Evolutionary conservation across 164 flowering plant genomes (phyloP).

Genomic region (Berberis thunbergii): DNA sequence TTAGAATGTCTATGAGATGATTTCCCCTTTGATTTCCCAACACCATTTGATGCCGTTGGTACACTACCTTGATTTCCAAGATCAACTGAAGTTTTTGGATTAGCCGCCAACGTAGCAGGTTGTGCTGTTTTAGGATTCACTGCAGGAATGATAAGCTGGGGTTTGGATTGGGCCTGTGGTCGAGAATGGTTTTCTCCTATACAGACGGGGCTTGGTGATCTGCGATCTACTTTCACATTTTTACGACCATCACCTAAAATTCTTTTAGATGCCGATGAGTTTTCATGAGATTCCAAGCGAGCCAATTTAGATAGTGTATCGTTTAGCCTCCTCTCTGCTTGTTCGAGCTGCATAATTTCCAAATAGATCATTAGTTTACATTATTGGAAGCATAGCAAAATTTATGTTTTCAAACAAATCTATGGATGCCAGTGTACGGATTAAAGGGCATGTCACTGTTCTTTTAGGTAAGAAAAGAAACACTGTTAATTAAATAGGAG

Average conservation of each 20-base stretch:
- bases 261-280: slow-evolving; percentile 17
- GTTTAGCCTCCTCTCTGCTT: slow-evolving; percentile 54
- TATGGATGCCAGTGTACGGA: neutral
- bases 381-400: too few relatives aligned
- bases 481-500: too few relatives aligned
- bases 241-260: slow-evolving; percentile 15
- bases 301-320: slow-evolving; percentile 54
- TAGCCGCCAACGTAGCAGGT: slow-evolving; percentile 18
- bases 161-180: slow-evolving; percentile 26
- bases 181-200: slow-evolving; percentile 19
- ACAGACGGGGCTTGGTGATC: slow-evolving; percentile 23
- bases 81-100: slow-evolving; percentile 20
- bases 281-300: slow-evolving; percentile 36
- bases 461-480: too few relatives aligned
- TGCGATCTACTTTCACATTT: slow-evolving; percentile 25
- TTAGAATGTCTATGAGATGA: slow-evolving; percentile 18
- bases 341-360: slow-evolving; percentile 49
- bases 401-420: neutral
- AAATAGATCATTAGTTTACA: slow-evolving; percentile 2
- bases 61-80: slow-evolving; percentile 22
- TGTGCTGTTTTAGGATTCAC: slow-evolving; percentile 33
- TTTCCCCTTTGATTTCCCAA: slow-evolving; percentile 25
- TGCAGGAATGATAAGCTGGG: slow-evolving; percentile 60
- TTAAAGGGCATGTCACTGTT: too few relatives aligned
- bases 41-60: slow-evolving; percentile 12